Base-by-base conservation (phyloP, 2,329 filamentous ascomycete species). In the Microcyclospora tardicrescens region DNA sequence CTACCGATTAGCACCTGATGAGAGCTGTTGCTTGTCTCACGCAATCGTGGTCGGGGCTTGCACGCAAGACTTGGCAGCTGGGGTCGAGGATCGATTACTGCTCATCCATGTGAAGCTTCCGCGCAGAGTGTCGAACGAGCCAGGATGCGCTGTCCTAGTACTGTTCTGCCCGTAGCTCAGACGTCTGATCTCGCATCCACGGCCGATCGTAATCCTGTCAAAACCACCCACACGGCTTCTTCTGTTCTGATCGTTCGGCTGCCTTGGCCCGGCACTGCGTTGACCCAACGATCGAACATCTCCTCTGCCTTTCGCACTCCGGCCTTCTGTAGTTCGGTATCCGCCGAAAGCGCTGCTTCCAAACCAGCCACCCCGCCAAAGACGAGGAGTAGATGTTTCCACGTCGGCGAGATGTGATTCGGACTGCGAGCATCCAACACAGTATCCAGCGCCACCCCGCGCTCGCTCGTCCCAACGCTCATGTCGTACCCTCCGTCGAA, bases 201-300 rank as follows among this genome's bases (percentile, higher is more conserved):
- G 2, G 56, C 34, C 10, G 42, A 68, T 53, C 77, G 72, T 54
- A 91, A 55, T 2, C 75, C 75, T 52, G 79, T 79, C 56, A 93
- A 59, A 0, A 78, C 83, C 54, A 91, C 74, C 63, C 81, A 83
- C 13, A 93, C 62, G 1, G 84, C 84, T 62, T 93, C 85, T 51
- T 93, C 84, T 0, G 84, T 91, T 44, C 82, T 67, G 44, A 93
- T 89, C 1, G 79, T 85, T 51, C 84, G 69, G 56, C 82, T 89
- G 1, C 84, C 84, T 59, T 93, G 85, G 1, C 77, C 75, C 3
- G 84, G 82, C 46, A 86, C 68, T 33, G 91, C 69, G 58, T 93
- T 84, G 13, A 93, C 69, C 84, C 84, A 93, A 49, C 79, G 71
- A 59, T 93, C 85, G 56, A 93, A 93, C 36, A 89, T 57, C 47